Evolutionary conservation across 1,139 yeast genomes (phyloP), one percentile per base, ranked within the genome.

Genomic region (Taphrina pruni): DNA sequence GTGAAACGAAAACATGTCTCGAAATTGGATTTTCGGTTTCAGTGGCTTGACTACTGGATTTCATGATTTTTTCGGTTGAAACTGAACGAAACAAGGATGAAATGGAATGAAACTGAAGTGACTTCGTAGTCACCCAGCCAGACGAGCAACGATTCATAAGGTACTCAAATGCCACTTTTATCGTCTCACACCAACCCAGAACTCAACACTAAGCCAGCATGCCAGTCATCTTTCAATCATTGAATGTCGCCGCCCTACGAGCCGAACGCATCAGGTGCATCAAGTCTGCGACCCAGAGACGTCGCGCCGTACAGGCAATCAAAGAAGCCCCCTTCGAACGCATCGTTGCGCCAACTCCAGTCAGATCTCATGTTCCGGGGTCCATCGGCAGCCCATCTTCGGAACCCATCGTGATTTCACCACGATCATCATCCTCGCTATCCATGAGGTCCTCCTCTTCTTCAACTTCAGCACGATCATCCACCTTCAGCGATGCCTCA

Each of bases 1-100:
- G 54, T 50, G 54, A 50, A 50, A 50, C 54, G 54, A 50, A 50
- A 50, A 50, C 54, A 50, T 50, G 54, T 50, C 54, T 21, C 54
- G 21, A 20, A 21, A 11, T 6, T 50, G 32, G 36, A 11, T 21
- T 26, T 21, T 26, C 54, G 36, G 36, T 17, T 50, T 50, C 54
- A 21, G 36, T 21, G 48, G 48, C 48, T 45, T 45, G 17, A 12
- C 20, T n/a, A 45, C 48, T 45, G 32, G 32, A 26, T 4, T 2
- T 26, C 32, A 26, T 26, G 17, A 17, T 7, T 14, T 45, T 11
- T 45, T 45, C 20, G 3, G 32, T 26, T 50, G 32, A 50, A 26
- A 8, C 32, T 21, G 9, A 26, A 11, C 54, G 54, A 50, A 50
- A 50, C 54, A 50, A 21, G 36, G 8, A 50, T 17, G 54, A 6